Base-by-base conservation (phyloP, 768 basidiomycete genomes). In the Roridomyces roridus region DNA sequence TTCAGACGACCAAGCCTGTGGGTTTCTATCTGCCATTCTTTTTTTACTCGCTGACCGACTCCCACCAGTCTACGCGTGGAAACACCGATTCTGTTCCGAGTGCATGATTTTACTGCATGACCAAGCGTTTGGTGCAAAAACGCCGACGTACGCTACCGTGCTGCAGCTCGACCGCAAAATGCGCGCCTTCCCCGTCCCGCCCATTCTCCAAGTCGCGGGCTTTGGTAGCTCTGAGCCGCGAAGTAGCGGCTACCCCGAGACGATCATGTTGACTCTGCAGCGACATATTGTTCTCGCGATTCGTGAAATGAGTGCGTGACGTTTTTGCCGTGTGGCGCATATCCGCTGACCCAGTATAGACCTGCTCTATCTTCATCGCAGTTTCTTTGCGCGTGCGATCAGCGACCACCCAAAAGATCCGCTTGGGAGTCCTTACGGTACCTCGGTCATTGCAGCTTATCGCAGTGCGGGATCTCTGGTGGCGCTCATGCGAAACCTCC, bases 391-490 rank as follows among this genome's bases (percentile, higher is more conserved):
- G 23, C 80, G 86, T 40, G 88, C 88, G 3, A 81, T 89, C 55
- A 86, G 82, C 64, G 88, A 89, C 65, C 85, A 87, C 66, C 87
- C 87, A 28, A 87, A 86, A 65, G 88, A 89, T 64, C 88, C 88
- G 24, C 75, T 89, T 29, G 87, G 86, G 11, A 88, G 86, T 65
- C 85, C 86, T 14, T 88, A 87, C 58, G 87, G 86, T 10, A 85
- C 86, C 3, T 88, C 87, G 5, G 88, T 89, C 18, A 85, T 88
- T 60, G 87, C 88, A 41, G 87, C 88, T 17, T 89, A 88, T 70
- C 80, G 88, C 39, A 88, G 87, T 60, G 87, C 88, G 9, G 85
- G 87, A 29, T 87, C 87, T 3, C 78, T 89, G 7, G 83, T 89
- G 34, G 88, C 86, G 5, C 72, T 88, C 65, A 85, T 89, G 83